Base-by-base conservation (phyloP, 1,139 yeast genomes). In the Pichiaceae sp. region DNA sequence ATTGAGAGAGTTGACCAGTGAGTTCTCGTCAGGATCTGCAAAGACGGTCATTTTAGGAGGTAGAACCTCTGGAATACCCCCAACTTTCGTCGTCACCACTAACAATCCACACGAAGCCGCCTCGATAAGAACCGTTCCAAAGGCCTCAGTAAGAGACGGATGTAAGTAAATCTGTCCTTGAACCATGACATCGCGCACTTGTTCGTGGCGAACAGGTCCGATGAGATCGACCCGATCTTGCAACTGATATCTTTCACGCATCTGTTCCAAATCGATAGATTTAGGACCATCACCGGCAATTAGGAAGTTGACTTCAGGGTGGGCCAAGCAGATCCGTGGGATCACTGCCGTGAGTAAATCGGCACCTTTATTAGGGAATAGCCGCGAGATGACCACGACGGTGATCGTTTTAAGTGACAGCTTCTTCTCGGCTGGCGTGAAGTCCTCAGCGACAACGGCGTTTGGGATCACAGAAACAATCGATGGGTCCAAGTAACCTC, bases 211-310 rank as follows among this genome's bases (percentile, higher is more conserved):
- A 0, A 93, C 81, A 12, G 91, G 78, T 1, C 98, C 98, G 29
- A 87, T 68, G 16, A 93, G 66, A 33, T 78, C 78, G 2, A 93
- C 96, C 35, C 95, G 67, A 40, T 91, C 95, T 54, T 91, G 96
- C 17, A 93, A 62, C 47, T 86, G 77, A 56, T 80, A 73, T 44
- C 77, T 74, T 57, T 93, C 99, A 38, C 96, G 70, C 91, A 89
- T 89, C 55, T 93, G 98, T 55, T 89, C 96, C 41, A 93, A 63
- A 49, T 91, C 97, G 14, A 91, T 74, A 50, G 83, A 89, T 51
- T 86, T 85, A 1, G 99, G 99, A 0, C 99, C 99, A 56, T 87
- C 94, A 4, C 99, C 99, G 2, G 96, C 99, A 37, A 93, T 77
- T 4, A 89, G 59, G 49, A 93, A 89, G 38, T 76, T 73, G 2